Evolutionary conservation across 176 grass and related monocot species (phyloP).

Genomic region (Cocos nucifera): DNA sequence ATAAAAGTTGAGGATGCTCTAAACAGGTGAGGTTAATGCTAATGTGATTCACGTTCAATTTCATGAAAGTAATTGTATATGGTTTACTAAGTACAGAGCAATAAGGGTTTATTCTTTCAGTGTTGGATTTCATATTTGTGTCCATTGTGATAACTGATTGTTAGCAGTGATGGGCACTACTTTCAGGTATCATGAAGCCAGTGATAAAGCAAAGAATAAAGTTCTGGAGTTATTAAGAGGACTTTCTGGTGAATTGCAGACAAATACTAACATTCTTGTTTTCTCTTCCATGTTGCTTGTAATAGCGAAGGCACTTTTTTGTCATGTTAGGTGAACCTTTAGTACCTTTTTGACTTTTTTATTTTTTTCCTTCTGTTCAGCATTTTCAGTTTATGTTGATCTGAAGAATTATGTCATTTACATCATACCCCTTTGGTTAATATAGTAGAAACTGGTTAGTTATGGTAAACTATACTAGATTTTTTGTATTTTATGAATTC

Average conservation of each 20-base stretch:
- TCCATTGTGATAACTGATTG: neutral
- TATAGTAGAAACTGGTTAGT: too few relatives aligned
- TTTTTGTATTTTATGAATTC: too few relatives aligned
- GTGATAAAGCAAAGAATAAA: constrained; percentile 66
- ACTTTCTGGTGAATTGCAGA: constrained; percentile 86
- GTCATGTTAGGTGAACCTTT: constrained; percentile 63
- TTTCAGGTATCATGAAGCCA: constrained; percentile 85
- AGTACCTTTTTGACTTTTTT: too few relatives aligned
- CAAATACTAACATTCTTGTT: constrained; percentile 77
- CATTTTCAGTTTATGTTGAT: too few relatives aligned
- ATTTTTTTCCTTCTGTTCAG: too few relatives aligned
- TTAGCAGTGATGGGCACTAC: constrained; percentile 16
- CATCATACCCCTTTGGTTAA: too few relatives aligned
- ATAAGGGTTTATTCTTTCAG: too few relatives aligned
- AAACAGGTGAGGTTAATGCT: constrained; percentile 39
- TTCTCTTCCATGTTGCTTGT: constrained; percentile 67
- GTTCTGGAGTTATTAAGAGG: constrained; percentile 74
- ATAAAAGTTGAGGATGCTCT: constrained; percentile 72
- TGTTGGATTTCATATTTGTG: neutral
- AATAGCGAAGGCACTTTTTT: constrained; percentile 82
- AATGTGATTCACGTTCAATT: neutral
- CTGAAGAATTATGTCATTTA: too few relatives aligned
- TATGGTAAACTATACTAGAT: too few relatives aligned
- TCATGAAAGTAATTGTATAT: too few relatives aligned
- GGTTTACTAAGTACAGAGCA: too few relatives aligned